Percentiles rank a stretch among this genome's conserved stretches.
These are phyloP conservation scores for Aspergillus sp. DNA, from an alignment of 2,329 filamentous ascomycete species.

Conservation along the genomic window DNA sequence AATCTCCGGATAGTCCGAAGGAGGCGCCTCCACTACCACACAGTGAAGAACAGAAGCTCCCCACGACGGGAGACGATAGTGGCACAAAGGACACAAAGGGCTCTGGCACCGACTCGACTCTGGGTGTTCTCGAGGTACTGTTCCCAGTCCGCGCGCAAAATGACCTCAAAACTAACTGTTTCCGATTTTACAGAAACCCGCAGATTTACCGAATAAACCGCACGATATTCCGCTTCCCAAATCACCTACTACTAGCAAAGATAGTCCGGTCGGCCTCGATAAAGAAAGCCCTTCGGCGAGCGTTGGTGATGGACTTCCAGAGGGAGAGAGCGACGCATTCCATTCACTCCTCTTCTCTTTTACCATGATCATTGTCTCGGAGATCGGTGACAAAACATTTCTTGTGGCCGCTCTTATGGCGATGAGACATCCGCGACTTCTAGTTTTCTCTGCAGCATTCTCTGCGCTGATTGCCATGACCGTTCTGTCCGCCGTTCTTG, in stretches of 20 bases:
- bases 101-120: conserved; percentile 44
- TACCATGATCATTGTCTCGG: conserved; percentile 96
- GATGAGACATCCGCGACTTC: conserved; percentile 91
- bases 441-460: conserved; percentile 95
- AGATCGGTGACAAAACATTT: conserved; percentile 98
- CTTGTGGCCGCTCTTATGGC: conserved; percentile 96
- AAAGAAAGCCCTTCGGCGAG: conserved; percentile 35
- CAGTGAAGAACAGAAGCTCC: conserved; percentile 71
- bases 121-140: conserved; percentile 56
- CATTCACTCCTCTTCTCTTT: conserved; percentile 92
- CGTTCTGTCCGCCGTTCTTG: conserved; percentile 84
- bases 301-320: conserved; percentile 31
- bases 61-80: conserved; percentile 33
- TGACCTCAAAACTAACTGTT: background rate
- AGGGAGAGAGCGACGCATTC: conserved; percentile 58
- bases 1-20: conserved; percentile 80
- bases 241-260: conserved; percentile 50
- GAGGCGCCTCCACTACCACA: conserved; percentile 79
- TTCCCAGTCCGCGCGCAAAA: background rate
- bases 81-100: conserved; percentile 40
- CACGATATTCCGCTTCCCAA: conserved; percentile 70
- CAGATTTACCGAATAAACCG: conserved; percentile 74
- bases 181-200: conserved; percentile 65
- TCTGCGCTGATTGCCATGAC: conserved; percentile 92
- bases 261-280: conserved; percentile 31